phyloP scores from a whole-genome alignment of 1,284 basidiomycete genomes.

The Dichomitus squalens region DNA sequence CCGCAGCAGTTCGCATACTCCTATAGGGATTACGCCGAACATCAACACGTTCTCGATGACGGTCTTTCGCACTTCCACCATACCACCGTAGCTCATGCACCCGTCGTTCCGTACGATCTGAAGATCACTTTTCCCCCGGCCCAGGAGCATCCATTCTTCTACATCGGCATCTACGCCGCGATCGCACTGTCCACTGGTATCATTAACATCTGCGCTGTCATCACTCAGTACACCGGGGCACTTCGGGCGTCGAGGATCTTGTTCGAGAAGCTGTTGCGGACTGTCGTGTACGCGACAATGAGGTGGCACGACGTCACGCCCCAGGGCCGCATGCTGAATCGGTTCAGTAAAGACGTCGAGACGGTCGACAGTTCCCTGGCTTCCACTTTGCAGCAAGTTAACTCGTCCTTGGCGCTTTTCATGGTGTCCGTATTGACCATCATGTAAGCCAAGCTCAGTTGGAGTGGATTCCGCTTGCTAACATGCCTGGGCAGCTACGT shows the following conservation, averaged over 20 bases:
- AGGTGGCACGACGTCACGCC: conserved; percentile 55
- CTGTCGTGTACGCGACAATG: conserved; percentile 67
- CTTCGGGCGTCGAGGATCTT: conserved; percentile 59
- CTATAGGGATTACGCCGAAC: conserved; percentile 35
- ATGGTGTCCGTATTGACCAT: conserved; percentile 68
- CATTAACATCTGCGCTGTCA: conserved; percentile 45
- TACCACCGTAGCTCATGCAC: conserved; percentile 29
- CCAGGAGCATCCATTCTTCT: conserved; percentile 60
- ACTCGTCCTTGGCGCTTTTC: conserved; percentile 73
- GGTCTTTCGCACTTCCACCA: conserved; percentile 40
- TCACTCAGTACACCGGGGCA: conserved; percentile 64
- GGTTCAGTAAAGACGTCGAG: conserved; percentile 78
- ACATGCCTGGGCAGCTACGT: conserved; percentile 46
- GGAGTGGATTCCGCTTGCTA: background rate
- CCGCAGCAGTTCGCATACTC: conserved; percentile 24
- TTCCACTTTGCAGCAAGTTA: conserved; percentile 70
- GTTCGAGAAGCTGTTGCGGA: conserved; percentile 56
- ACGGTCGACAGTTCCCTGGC: conserved; percentile 77
- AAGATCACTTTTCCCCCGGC: conserved; percentile 47
- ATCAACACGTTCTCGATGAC: conserved; percentile 41
- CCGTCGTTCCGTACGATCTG: conserved; percentile 32
- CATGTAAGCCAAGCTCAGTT: conserved; percentile 41
- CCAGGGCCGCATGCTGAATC: conserved; percentile 63
- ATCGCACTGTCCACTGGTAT: conserved; percentile 53
- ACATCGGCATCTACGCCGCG: conserved; percentile 60